A percentile compares a stretch with the other conserved stretches of the same genome.
Conservation (phyloP, 768 basidiomycete genomes). For the Calocera viscosa region DNA sequence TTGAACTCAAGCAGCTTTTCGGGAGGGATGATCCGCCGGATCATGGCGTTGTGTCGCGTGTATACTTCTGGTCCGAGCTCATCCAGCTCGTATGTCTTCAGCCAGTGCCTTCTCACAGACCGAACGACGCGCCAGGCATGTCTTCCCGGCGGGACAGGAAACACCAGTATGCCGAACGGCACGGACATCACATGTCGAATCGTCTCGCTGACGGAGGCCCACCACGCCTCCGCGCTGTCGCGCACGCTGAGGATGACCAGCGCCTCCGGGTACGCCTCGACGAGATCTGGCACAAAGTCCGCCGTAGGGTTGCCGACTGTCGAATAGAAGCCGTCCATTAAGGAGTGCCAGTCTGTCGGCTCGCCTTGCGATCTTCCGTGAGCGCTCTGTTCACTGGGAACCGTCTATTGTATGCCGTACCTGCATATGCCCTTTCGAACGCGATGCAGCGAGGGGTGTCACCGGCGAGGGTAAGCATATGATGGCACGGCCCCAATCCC, state of each 20-base stretch:
- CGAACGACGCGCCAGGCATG: not conserved
- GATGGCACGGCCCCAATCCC: not conserved
- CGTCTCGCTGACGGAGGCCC: not conserved
- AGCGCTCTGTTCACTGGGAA: too few species aligned
- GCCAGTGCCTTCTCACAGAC: not conserved
- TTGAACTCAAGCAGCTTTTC: conserved; percentile 4
- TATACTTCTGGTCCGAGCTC: not conserved
- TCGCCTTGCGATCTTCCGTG: not conserved
- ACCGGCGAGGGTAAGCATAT: not conserved
- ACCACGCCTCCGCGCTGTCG: not conserved
- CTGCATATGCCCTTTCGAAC: not conserved
- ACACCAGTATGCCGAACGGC: not conserved
- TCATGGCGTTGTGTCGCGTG: not conserved
- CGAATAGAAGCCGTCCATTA: not conserved
- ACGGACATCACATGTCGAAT: not conserved
- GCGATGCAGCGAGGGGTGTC: not conserved
- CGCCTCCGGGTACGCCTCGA: conserved; percentile 8
- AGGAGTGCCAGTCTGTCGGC: not conserved
- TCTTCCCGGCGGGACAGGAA: not conserved
- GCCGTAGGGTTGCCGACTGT: not conserved
- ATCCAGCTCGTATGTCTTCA: not conserved
- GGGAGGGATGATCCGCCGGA: not conserved
- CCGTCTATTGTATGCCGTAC: not conserved
- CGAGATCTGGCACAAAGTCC: not conserved
- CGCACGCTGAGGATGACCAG: conserved; percentile 8